phyloP scores from a whole-genome alignment of 345 rosid genomes.

The Hibiscus mutabilis region DNA sequence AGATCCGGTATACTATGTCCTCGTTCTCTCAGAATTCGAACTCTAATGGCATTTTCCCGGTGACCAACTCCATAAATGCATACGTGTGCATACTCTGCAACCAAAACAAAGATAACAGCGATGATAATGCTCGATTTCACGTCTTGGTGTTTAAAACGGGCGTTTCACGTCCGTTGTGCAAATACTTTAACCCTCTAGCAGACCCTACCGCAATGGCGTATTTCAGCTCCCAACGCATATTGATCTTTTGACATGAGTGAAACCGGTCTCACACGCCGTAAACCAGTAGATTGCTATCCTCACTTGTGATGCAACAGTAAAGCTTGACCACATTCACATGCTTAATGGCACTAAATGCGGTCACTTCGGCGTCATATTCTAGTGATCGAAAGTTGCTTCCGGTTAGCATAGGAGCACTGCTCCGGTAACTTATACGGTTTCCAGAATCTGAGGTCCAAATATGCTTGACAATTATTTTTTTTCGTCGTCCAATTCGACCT shows the following conservation, averaged over 20 bases:
- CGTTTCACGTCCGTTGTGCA: slow-evolving; percentile 69
- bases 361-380: slow-evolving; percentile 67
- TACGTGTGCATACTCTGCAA: too few species aligned
- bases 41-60: slow-evolving; percentile 63
- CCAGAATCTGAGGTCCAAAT: slow-evolving; percentile 36
- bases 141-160: slow-evolving; percentile 67
- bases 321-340: slow-evolving; percentile 84
- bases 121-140: slow-evolving; percentile 55
- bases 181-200: slow-evolving; percentile 71
- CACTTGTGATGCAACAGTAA: slow-evolving; percentile 72
- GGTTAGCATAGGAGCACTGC: slow-evolving; percentile 40
- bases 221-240: slow-evolving; percentile 62
- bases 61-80: slow-evolving; percentile 84
- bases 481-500: slow-evolving; percentile 44
- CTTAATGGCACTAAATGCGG: slow-evolving; percentile 56
- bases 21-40: slow-evolving; percentile 52
- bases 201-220: slow-evolving; percentile 70
- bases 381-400: slow-evolving; percentile 25
- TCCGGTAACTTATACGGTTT: slow-evolving; percentile 20
- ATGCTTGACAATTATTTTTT: slow-evolving; percentile 71
- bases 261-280: slow-evolving; percentile 83
- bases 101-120: too few species aligned
- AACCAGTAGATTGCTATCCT: slow-evolving; percentile 69
- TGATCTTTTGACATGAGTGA: slow-evolving; percentile 38
- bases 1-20: slow-evolving; percentile 62